phyloP scores from a whole-genome alignment of 2,329 filamentous ascomycete genomes.

The Talaromyces rugulosus region DNA sequence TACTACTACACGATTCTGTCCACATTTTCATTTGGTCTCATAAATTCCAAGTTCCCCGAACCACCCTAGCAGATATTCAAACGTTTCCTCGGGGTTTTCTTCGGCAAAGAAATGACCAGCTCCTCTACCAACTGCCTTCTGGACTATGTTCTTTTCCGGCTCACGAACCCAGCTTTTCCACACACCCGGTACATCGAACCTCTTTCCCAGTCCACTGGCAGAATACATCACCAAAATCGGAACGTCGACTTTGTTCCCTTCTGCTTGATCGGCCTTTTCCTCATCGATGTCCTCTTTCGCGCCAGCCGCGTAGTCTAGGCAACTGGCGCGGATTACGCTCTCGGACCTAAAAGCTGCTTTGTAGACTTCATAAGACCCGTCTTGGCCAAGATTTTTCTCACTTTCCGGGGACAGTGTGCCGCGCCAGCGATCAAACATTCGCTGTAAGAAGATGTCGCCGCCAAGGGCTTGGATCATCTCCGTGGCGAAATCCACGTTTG shows the following conservation, averaged over 20 bases:
- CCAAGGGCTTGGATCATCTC: slow-evolving; percentile 42
- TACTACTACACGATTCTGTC: neutral
- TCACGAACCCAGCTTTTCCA: slow-evolving; percentile 46
- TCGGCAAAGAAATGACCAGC: slow-evolving; percentile 44
- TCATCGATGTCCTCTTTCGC: slow-evolving; percentile 39
- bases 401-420: slow-evolving; percentile 18
- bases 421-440: slow-evolving; percentile 29
- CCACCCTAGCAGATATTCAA: slow-evolving; percentile 18
- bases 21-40: neutral
- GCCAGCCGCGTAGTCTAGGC: slow-evolving; percentile 47
- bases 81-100: slow-evolving; percentile 37
- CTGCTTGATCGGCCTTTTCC: slow-evolving; percentile 44
- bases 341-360: slow-evolving; percentile 38
- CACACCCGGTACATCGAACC: slow-evolving; percentile 38
- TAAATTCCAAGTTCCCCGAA: neutral
- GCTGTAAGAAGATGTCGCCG: slow-evolving; percentile 34
- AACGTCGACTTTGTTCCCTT: slow-evolving; percentile 40
- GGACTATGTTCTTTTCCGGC: slow-evolving; percentile 25
- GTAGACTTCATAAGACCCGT: slow-evolving; percentile 43
- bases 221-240: slow-evolving; percentile 45
- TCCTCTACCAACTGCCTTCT: slow-evolving; percentile 34
- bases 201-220: slow-evolving; percentile 37
- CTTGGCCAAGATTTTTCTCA: slow-evolving; percentile 17
- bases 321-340: slow-evolving; percentile 40
- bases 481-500: slow-evolving; percentile 41